Evolutionary conservation across 805 yeast species (phyloP).

Genomic region (Yamadazyma philogaea): DNA sequence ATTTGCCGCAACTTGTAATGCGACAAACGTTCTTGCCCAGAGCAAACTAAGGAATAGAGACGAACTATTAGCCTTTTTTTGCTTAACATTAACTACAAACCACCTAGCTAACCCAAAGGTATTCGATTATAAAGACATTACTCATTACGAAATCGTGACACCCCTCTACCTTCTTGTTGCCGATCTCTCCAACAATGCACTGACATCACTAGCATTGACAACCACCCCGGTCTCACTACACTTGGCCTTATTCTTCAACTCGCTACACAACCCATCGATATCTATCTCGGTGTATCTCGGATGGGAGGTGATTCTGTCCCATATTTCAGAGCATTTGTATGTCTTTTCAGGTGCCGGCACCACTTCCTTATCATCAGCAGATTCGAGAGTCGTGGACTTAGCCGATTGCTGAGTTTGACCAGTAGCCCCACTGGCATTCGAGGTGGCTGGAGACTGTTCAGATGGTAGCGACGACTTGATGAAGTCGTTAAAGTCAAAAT

Average conservation of each 20-base stretch:
- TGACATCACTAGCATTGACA: conserved; percentile 76
- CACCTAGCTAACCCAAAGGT: neutral
- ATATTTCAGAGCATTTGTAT: conserved; percentile 80
- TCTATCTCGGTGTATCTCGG: conserved; percentile 92
- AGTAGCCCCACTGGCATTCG: neutral
- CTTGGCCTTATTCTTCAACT: conserved; percentile 87
- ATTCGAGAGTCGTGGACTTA: conserved; percentile 6
- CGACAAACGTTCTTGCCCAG: neutral
- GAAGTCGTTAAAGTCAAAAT: conserved; percentile 39
- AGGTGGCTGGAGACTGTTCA: conserved; percentile 11
- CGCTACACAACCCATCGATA: conserved; percentile 89
- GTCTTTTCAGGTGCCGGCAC: conserved; percentile 69
- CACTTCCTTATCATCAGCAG: conserved; percentile 27
- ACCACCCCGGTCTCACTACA: conserved; percentile 94
- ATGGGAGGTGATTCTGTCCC: conserved; percentile 95
- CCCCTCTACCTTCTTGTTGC: conserved; percentile 11
- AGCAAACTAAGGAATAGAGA: neutral
- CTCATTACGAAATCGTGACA: neutral
- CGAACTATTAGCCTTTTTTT: neutral
- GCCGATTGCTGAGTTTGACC: neutral
- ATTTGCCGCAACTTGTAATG: neutral
- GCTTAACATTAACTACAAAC: neutral
- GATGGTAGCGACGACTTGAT: conserved; percentile 30
- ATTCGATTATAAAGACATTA: neutral
- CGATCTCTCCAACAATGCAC: conserved; percentile 42